phyloP scores from a whole-genome alignment of 1,139 yeast species.

The Suhomyces bolitotheri region DNA sequence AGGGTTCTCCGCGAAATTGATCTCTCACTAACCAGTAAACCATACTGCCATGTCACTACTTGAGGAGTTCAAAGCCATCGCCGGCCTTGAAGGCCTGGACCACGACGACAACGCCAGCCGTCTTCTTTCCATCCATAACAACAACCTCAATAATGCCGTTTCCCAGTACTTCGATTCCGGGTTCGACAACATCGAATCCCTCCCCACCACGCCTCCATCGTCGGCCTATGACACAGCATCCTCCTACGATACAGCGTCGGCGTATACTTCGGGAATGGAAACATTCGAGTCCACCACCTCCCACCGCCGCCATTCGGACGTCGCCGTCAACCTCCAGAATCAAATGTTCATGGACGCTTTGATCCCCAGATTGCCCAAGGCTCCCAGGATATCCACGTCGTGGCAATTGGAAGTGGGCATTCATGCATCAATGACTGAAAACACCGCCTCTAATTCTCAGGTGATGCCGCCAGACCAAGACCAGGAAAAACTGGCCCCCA shows the following conservation, averaged over 20 bases:
- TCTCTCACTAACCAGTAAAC: no score
- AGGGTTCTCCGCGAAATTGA: no score
- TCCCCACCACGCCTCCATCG: conserved; percentile 3
- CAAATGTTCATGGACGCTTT: conserved; percentile 37
- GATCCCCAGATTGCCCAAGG: conserved; percentile 44
- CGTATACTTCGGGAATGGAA: conserved; percentile 13
- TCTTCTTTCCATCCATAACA: conserved; percentile 43
- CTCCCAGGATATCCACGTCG: conserved; percentile 40
- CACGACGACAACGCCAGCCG: conserved; percentile 36
- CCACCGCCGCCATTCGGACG: conserved; percentile 11
- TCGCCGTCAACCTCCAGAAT: conserved; percentile 33
- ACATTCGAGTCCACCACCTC: conserved; percentile 10
- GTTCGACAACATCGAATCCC: conserved; percentile 28
- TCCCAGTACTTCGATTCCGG: conserved; percentile 54
- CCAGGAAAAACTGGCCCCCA: conserved; percentile 4
- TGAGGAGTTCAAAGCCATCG: conserved; percentile 46
- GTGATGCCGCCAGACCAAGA: neutral
- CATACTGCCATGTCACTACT: conserved; percentile 17
- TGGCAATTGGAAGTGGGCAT: conserved; percentile 52
- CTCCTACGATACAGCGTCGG: conserved; percentile 1
- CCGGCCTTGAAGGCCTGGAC: conserved; percentile 39
- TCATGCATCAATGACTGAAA: conserved; percentile 34
- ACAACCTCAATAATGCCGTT: conserved; percentile 52
- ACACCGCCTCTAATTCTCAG: neutral
- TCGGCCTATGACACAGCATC: neutral